Evolutionary conservation across 805 yeast species (phyloP).

Genomic region (Suhomyces sp.): DNA sequence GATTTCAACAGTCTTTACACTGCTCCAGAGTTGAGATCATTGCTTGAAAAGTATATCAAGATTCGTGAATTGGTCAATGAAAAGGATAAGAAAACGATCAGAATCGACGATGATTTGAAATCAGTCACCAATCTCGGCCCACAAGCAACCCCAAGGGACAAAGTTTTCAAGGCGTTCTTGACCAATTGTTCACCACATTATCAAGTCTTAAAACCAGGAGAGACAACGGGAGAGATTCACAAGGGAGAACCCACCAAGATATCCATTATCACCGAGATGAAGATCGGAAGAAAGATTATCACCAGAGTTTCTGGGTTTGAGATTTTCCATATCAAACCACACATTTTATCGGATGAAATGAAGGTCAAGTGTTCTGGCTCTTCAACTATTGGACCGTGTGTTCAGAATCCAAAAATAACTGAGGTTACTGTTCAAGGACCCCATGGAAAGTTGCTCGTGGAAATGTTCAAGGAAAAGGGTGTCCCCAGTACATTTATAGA

Average conservation of each 20-base stretch:
- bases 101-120: slow-evolving; percentile 55
- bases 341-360: slow-evolving; percentile 63
- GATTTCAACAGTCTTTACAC: slow-evolving; percentile 47
- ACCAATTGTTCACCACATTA: slow-evolving; percentile 51
- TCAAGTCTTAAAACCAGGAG: slow-evolving; percentile 49
- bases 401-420: slow-evolving; percentile 50
- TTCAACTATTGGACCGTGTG: slow-evolving; percentile 64
- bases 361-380: slow-evolving; percentile 88
- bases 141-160: slow-evolving; percentile 40
- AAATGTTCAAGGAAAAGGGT: slow-evolving; percentile 59
- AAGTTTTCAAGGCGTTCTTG: slow-evolving; percentile 44
- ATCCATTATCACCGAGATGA: slow-evolving; percentile 65
- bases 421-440: slow-evolving; percentile 92
- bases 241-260: slow-evolving; percentile 73
- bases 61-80: slow-evolving; percentile 49
- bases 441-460: slow-evolving; percentile 64
- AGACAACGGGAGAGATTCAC: slow-evolving; percentile 32
- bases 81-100: slow-evolving; percentile 52
- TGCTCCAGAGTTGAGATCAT: slow-evolving; percentile 50
- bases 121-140: slow-evolving; percentile 35
- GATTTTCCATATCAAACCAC: slow-evolving; percentile 61
- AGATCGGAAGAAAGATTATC: slow-evolving; percentile 77
- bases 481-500: slow-evolving; percentile 65
- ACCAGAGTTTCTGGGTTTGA: slow-evolving; percentile 75
- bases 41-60: slow-evolving; percentile 57